Evolutionary conservation across 371 early-diverging fungal species (phyloP), one percentile per base, ranked within the genome.

Genomic region (Coemansia sp.): DNA sequence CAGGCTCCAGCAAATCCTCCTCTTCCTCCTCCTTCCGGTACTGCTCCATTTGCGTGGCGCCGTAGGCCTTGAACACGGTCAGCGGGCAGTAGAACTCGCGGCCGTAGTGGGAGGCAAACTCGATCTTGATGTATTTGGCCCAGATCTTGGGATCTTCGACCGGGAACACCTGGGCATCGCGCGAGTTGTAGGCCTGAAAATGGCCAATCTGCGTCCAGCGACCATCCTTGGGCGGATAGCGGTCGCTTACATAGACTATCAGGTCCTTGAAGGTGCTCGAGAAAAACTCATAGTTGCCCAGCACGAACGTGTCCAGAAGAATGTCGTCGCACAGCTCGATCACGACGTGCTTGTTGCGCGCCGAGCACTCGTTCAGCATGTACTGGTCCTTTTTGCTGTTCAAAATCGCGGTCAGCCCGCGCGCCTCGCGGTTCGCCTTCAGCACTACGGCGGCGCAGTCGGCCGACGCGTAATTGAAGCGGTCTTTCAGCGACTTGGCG

Each of bases 201-300:
- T 85, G 82, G 0, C 96, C 95, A 31, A 96, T 65, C 5, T 85
- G 55, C 34, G 82, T 77, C 98, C 97, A 98, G 30, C 85, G 86
- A 11, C 79, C 78, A 35, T 85, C 75, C 63, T 84, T 82, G 10
- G 95, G 90, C 9, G 96, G 96, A 67, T 95, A 97, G 16, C 86
- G 78, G 40, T 91, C 86, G 35, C 86, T 82, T 34, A 90, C 89
- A 53, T 84, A 90, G 1, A 97, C 86, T 38, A 85, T 77, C 66
- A 95, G 86, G 51, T 94, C 90, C 68, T 88, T 90, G 77, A 95
- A 95, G 1, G 91, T 95, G 40, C 94, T 93, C 0, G 94, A 92
- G 69, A 97, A 99, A 70, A 94, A 96, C 76, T 99, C 99, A 59
- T 90, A 94, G 77, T 97, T 97, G 54, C 93, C 95, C 68, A 99